Evolutionary conservation across 1,139 yeast species (phyloP), one percentile per base, ranked within the genome.

Genomic region (Nakaseomyces delphensis): DNA sequence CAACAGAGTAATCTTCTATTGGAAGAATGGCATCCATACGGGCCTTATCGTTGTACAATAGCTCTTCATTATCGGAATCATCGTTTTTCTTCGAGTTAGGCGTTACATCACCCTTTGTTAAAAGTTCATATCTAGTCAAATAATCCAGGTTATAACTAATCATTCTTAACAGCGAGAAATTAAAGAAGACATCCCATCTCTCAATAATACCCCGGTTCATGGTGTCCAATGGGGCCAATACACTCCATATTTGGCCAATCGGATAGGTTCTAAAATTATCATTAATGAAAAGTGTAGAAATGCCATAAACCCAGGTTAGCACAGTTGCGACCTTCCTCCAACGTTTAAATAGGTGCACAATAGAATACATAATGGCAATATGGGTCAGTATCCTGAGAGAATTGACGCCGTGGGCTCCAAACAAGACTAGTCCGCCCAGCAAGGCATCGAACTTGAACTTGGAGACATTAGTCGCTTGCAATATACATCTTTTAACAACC

Each of bases 101-200:
- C 8, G 27, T 14, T 4, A 14, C 15, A 24, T 24, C 25, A n/a
- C 27, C 35, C 7, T 27, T 16, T n/a, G 16, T 16, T 1, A 18
- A 54, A 37, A 46, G 10, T 59, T 50, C 51, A n/a, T 60, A 64
- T 48, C 75, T 67, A 53, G 74, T 76, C 36, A 81, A 61, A 55
- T 73, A 86, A 62, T 93, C 99, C 50, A 84, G 62, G 51, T 84
- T 84, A 63, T 73, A 91, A 45, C 96, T 84, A 39, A 93, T 65
- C 75, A 87, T 76, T 52, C 96, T 72, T 43, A 93, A 70, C 49
- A 91, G 67, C 0, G 95, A 81, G 62, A 93, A 86, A 62, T 91
- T 93, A 71, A 79, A 93, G 55, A 84, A 85, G 7, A 93, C 96
- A 58, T 91, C 97, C 99, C 99, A 93, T 52, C 97, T 70, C 15